A percentile compares a stretch with the other conserved stretches of the same genome.
Evolutionary conservation across 352 stramenopile species (phyloP).

Genomic region (Phytophthora crassamura): DNA sequence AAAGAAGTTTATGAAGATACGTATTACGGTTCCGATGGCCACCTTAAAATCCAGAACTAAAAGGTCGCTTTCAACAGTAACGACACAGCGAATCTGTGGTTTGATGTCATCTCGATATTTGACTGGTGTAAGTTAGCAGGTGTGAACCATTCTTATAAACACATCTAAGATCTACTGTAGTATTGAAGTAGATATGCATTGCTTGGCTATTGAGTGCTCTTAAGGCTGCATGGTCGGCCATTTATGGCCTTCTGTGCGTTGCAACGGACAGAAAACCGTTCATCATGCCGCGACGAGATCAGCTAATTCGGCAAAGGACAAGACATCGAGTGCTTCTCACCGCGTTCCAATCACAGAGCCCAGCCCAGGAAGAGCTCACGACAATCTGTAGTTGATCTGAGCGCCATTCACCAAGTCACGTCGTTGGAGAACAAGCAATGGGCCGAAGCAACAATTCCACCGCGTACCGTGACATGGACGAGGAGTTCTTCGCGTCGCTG

Average conservation of each 20-base stretch:
- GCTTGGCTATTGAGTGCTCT: too few relatives aligned
- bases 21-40: too few relatives aligned
- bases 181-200: too few relatives aligned
- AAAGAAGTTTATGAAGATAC: too few relatives aligned
- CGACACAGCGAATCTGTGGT: too few relatives aligned
- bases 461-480: constrained; percentile 41
- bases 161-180: too few relatives aligned
- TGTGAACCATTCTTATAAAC: too few relatives aligned
- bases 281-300: neutral
- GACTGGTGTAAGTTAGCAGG: too few relatives aligned
- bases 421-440: constrained; percentile 24
- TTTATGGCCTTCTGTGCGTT: neutral
- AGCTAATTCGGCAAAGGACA: constrained; percentile 5
- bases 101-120: too few relatives aligned
- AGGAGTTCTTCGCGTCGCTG: constrained; percentile 38
- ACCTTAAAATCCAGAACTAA: too few relatives aligned
- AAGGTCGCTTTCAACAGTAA: too few relatives aligned
- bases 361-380: neutral
- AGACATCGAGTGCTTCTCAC: neutral
- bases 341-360: neutral
- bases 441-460: constrained; percentile 14
- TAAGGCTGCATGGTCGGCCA: too few relatives aligned
- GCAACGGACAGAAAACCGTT: constrained; percentile 3
- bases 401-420: constrained; percentile 6
- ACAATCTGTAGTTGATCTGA: constrained; percentile 5